Evolutionary conservation across 768 basidiomycete species (phyloP), one percentile per base, ranked within the genome.

Genomic region (Mycena capillaripes): DNA sequence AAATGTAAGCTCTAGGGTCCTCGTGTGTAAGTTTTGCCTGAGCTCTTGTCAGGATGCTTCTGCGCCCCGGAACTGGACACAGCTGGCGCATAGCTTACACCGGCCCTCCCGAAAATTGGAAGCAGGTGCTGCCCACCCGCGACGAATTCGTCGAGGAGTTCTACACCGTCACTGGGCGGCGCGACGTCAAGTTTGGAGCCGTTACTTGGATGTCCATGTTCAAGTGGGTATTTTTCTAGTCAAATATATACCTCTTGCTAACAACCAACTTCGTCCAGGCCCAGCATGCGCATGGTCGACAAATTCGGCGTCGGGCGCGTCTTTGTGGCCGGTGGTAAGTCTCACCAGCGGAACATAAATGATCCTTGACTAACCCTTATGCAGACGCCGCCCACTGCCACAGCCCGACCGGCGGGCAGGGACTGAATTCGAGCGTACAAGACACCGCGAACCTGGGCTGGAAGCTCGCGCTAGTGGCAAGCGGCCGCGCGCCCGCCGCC

Each of bases 341-440:
- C 12, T 9, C 7, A 16, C 40, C 14, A 17, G 5, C 38, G 29
- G 21, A 40, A 0, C 58, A 25, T 12, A 42, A 29, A 57, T 4
- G 61, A 25, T 64, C 23, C 42, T 17, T 36, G 11, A n/a, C 38
- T 27, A 42, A 14, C 6, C 3, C 17, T 40, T 25, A 10, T 16
- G 19, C 63, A 89, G 88, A 89, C 72, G 84, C 86, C 27, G 88
- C 85, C 0, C 89, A 89, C 66, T 78, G 83, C 19, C 86, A 87
- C 68, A 82, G 82, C 25, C 85, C 85, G 21, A 81, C 79, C 7
- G 87, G 86, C 19, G 86, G 82, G 2, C 86, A 85, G 68, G 86
- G 85, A 10, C 67, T 85, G 10, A 84, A 83, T 68, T 79, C 78
- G 23, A 75, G 78, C 38, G 73, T 84, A 11, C 84, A 85, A 67